Percentiles rank a stretch among this genome's conserved stretches.
Evolutionary conservation across 2,329 filamentous ascomycete species (phyloP).

Genomic region (Neonectria ditissima): DNA sequence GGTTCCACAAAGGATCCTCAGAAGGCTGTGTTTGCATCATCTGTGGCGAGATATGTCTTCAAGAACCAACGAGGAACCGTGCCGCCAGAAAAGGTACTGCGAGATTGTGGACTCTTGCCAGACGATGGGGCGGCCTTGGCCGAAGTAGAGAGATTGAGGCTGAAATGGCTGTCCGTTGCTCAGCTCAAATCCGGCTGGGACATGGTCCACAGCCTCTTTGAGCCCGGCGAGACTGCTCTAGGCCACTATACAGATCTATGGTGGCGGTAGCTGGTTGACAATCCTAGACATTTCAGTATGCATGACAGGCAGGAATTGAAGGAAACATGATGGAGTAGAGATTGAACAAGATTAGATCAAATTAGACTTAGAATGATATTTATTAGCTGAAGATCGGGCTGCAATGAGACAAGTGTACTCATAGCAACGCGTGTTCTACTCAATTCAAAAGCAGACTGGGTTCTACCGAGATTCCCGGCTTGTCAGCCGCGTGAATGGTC

Average conservation of each 20-base stretch:
- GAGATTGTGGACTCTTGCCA: constrained; percentile 6
- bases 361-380: too few species aligned
- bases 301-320: too few species aligned
- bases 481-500: too few species aligned
- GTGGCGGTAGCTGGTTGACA: neutral
- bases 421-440: too few species aligned
- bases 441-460: too few species aligned
- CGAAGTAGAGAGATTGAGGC: constrained; percentile 6
- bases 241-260: constrained; percentile 3
- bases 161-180: neutral
- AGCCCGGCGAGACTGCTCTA: constrained; percentile 8
- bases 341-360: too few species aligned
- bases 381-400: too few species aligned
- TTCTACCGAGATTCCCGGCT: too few species aligned
- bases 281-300: too few species aligned
- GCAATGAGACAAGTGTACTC: too few species aligned
- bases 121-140: constrained; percentile 4
- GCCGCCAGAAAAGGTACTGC: constrained; percentile 9
- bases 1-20: neutral
- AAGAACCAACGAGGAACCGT: constrained; percentile 18
- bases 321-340: too few species aligned
- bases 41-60: constrained; percentile 17
- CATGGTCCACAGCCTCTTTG: constrained; percentile 11
- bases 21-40: constrained; percentile 16
- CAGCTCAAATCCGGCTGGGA: constrained; percentile 19